A percentile compares a stretch with the other conserved stretches of the same genome.
These are phyloP conservation scores for Macrolepiota fuliginosa DNA, from an alignment of 768 basidiomycete species.

Conservation along the genomic window DNA sequence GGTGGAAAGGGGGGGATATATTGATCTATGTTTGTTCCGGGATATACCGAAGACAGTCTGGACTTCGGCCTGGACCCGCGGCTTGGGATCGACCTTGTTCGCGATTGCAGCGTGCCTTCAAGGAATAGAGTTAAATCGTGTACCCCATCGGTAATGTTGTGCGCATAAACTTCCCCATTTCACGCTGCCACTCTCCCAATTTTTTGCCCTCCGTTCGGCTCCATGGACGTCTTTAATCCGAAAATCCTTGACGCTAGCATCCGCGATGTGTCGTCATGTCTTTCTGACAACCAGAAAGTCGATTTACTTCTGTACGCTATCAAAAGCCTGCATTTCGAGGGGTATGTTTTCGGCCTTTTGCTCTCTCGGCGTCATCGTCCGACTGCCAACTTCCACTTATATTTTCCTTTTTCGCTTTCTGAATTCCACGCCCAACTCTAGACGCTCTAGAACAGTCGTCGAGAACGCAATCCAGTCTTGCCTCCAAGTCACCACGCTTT, in stretches of 20 bases:
- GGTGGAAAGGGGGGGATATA: neutral
- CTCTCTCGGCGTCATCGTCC: neutral
- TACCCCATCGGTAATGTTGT: conserved; percentile 4
- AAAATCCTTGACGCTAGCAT: conserved; percentile 77
- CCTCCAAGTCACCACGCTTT: conserved; percentile 52
- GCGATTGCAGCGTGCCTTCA: conserved; percentile 3
- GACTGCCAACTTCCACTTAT: conserved; percentile 11
- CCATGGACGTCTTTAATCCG: conserved; percentile 71
- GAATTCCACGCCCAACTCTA: conserved; percentile 18
- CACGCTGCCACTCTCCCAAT: neutral
- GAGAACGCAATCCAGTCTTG: conserved; percentile 77
- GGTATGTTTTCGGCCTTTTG: conserved; percentile 37
- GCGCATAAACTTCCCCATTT: conserved; percentile 11
- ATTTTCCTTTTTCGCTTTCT: conserved; percentile 13
- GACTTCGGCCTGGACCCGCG: neutral
- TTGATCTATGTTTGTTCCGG: conserved; percentile 9
- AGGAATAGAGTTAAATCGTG: conserved; percentile 8
- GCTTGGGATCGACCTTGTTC: neutral
- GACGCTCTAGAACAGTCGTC: conserved; percentile 58
- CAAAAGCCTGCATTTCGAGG: conserved; percentile 71
- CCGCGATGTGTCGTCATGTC: conserved; percentile 57
- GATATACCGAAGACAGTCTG: conserved; percentile 4
- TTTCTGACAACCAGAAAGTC: conserved; percentile 65
- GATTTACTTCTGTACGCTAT: conserved; percentile 78
- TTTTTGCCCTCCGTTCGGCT: neutral